Base-by-base conservation (phyloP, 2,329 filamentous ascomycete genomes). In the Trichoderma gracile region DNA sequence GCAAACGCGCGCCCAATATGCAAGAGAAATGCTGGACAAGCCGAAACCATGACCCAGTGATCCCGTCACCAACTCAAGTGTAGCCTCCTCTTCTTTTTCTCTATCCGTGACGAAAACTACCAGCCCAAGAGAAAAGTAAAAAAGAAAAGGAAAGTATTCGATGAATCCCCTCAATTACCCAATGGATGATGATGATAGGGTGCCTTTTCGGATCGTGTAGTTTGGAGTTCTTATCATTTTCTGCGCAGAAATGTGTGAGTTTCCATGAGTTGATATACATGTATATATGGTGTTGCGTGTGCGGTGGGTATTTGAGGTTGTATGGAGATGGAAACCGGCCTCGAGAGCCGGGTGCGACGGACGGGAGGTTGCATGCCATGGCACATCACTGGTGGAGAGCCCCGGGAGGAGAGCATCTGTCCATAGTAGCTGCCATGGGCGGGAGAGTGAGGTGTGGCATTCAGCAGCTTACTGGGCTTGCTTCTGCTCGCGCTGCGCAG, bases 401-500 rank as follows among this genome's bases (percentile, higher is more conserved):
- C 54, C 33, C 25, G 8, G 8, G 5, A 17, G 23, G 53, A 25
- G 53, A 25, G 57, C 57, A 7, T 45, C 33, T 52, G 46, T 46
- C 43, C 33, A 46, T 15, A 45, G 53, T 38, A 19, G 58, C 27
- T 53, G 58, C 49, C 58, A 62, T 54, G 25, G 49, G n/a, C 27
- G 49, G 49, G 49, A 62, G 47, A 42, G 45, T 53, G 49, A 46
- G 30, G 47, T 54, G 58, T 49, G 46, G 49, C 49, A 46, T 54
- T 52, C 40, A 62, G 49, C 58, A 62, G 58, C 58, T 62, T 62
- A 62, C 58, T 62, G 58, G 49, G 58, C 58, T 14, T 54, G 49
- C 58, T 62, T 40, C 58, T 62, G 47, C 49, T 68, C 46, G 67
- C 57, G 55, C 63, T 57, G 33, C 30, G 69, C 65, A 45, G 68